Base-by-base conservation (phyloP, 2,329 filamentous ascomycete species). In the Mariannaea elegans region DNA sequence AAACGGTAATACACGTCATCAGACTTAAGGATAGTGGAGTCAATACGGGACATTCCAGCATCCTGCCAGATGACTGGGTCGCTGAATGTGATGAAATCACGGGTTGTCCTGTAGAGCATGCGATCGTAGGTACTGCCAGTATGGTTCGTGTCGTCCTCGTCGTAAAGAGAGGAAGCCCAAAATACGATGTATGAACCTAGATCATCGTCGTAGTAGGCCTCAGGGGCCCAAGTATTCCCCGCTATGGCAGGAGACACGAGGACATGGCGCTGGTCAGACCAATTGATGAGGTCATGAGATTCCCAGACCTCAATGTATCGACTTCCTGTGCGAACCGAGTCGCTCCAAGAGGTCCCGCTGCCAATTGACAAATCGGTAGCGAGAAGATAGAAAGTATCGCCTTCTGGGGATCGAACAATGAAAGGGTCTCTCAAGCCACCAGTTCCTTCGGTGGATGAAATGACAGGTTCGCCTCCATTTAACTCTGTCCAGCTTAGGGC, bases 281-380 rank as follows among this genome's bases (percentile, higher is more conserved):
- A 85, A n/a, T 69, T 80, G 21, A 80, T 72, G 1, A 85, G 75
- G 56, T 85, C 81, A 14, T 72, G 72, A 0, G 81, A 82, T 64
- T 85, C 81, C 83, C 83, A 85, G 5, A 85, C 73, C 60, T 84
- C 81, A 2, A 85, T 75, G 53, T 83, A 84, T 7, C 77, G 76
- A 61, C 81, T 84, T 0, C 82, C 82, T 0, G 66, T 76, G 13
- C 77, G 75, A 2, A 83, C 80, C 0, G 82, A 68, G n/a, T 79
- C 75, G 10, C 72, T 76, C 82, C 83, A 85, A 0, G 80, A 81
- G 0, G 82, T 85, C 1, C 83, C 83, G 7, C 80, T 82, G 1
- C 82, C 83, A 49, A 84, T 84, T 1, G 82, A 83, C 0, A 85
- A 72, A 52, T 84, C 82, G 0, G 83, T 85, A 0, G 82, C 82